Conservation (phyloP, 331 rosid genomes). For the Stylosanthes scabra region DNA sequence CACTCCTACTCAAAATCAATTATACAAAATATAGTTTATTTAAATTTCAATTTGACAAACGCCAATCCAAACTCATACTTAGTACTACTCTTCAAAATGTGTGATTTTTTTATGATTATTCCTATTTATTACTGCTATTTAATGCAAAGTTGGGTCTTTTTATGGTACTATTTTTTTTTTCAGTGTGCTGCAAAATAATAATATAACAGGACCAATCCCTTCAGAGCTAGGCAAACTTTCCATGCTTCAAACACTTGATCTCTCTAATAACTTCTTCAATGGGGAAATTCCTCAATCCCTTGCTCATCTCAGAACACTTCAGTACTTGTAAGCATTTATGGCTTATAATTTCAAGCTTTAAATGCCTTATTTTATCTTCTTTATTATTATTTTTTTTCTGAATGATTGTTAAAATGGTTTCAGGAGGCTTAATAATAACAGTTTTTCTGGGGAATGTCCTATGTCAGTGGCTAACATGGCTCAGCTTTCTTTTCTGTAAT, state of each 20-base stretch:
- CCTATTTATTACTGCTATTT: constrained; percentile 2
- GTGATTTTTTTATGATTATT: no score
- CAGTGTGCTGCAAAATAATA: constrained; percentile 65
- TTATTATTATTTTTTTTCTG: no score
- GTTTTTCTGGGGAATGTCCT: constrained; percentile 55
- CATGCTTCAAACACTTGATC: constrained; percentile 61
- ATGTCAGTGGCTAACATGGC: constrained; percentile 61
- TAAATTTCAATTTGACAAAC: no score
- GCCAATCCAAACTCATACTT: no score
- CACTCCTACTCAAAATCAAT: no score
- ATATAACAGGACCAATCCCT: constrained; percentile 59
- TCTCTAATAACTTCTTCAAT: constrained; percentile 55
- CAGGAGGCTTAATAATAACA: constrained; percentile 69
- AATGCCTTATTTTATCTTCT: neutral
- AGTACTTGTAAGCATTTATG: constrained; percentile 57
- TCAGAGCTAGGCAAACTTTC: constrained; percentile 57
- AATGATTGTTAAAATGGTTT: constrained; percentile 18
- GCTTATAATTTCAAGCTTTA: constrained; percentile 6
- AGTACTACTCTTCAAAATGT: no score
- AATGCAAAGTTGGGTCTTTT: constrained; percentile 12
- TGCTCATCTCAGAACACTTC: constrained; percentile 52
- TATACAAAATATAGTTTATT: no score
- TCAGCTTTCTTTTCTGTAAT: constrained; percentile 63
- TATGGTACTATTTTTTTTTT: constrained; percentile 1
- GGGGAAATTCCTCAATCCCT: constrained; percentile 58